These are phyloP conservation scores for Pugionium dolabratum DNA, from an alignment of 345 rosid genomes.

Conservation along the genomic window DNA sequence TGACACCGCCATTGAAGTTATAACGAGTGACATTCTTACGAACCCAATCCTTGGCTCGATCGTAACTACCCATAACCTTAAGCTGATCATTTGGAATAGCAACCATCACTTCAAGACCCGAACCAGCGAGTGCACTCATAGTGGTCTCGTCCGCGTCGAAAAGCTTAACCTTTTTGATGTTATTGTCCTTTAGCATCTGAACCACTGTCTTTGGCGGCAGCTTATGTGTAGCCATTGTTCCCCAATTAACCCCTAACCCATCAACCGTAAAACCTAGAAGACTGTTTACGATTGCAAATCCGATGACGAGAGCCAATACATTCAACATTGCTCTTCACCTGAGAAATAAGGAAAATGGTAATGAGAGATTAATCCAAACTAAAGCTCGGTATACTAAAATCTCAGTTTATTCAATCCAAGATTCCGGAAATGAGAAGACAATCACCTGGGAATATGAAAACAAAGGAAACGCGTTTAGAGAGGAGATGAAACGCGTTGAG, in stretches of 20 bases:
- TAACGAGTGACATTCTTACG: constrained; percentile 62
- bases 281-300: not conserved
- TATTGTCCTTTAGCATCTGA: constrained; percentile 72
- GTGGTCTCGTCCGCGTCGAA: constrained; percentile 69
- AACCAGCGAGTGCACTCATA: constrained; percentile 73
- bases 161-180: constrained; percentile 77
- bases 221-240: constrained; percentile 71
- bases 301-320: constrained; percentile 6
- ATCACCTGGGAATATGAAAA: not conserved
- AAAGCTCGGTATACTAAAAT: too few species aligned
- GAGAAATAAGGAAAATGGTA: not conserved
- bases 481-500: not conserved
- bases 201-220: constrained; percentile 66
- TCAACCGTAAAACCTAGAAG: constrained; percentile 14
- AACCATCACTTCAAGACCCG: constrained; percentile 79
- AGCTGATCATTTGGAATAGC: constrained; percentile 90
- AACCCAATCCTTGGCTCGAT: constrained; percentile 69
- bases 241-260: constrained; percentile 89
- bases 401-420: too few species aligned
- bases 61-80: constrained; percentile 53
- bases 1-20: constrained; percentile 72
- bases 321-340: constrained; percentile 17
- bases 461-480: constrained; percentile 9
- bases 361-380: not conserved
- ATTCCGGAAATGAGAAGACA: not conserved